These are phyloP conservation scores for Phytophthora palmivora DNA, from an alignment of 352 stramenopile genomes.

Conservation along the genomic window DNA sequence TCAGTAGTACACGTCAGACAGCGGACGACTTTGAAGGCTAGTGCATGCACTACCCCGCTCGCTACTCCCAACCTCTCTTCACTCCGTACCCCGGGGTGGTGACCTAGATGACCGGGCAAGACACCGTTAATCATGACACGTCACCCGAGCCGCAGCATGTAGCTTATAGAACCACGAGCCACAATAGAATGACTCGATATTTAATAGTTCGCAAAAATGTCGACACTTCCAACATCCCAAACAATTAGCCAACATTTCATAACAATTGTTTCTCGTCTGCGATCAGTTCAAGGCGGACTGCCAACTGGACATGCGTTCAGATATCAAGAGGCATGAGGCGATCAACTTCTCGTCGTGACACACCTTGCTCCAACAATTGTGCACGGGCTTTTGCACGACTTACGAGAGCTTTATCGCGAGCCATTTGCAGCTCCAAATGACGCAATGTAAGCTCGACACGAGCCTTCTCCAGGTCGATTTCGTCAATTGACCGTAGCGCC, in stretches of 20 bases:
- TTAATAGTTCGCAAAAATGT: constrained; percentile 40
- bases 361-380: constrained; percentile 39
- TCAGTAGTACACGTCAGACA: constrained; percentile 34
- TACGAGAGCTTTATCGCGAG: constrained; percentile 40
- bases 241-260: constrained; percentile 21
- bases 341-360: constrained; percentile 34
- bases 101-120: constrained; percentile 21
- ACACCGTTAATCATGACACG: constrained; percentile 8
- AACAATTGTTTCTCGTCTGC: constrained; percentile 10
- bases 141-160: constrained; percentile 19
- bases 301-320: constrained; percentile 16
- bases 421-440: constrained; percentile 40
- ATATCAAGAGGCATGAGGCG: constrained; percentile 40
- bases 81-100: constrained; percentile 26
- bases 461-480: constrained; percentile 45
- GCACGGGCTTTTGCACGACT: constrained; percentile 33
- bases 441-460: constrained; percentile 40
- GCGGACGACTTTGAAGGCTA: constrained; percentile 7
- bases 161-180: constrained; percentile 38
- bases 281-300: constrained; percentile 22
- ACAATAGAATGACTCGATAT: constrained; percentile 32
- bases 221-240: constrained; percentile 31
- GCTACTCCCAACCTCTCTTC: constrained; percentile 11
- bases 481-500: constrained; percentile 23
- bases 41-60: constrained; percentile 7